Evolutionary conservation across 2,329 filamentous ascomycete species (phyloP).

Genomic region (Dactylellina leptospora): DNA sequence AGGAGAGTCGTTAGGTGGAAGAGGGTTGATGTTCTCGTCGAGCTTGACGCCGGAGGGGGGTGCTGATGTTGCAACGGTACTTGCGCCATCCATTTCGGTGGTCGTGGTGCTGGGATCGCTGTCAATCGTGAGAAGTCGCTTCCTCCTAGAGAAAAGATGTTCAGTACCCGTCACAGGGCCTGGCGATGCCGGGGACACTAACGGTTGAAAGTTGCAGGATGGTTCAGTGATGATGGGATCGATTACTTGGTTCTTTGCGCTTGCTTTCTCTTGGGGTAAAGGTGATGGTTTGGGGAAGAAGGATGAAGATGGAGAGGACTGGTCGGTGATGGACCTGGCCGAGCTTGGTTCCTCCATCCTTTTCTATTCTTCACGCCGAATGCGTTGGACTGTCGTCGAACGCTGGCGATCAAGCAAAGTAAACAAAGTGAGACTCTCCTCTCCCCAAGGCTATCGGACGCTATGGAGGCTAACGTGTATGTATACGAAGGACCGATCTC

Average conservation of each 20-base stretch:
- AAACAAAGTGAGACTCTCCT: too few species aligned
- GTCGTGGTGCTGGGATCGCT: conserved; percentile 9
- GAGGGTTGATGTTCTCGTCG: conserved; percentile 6
- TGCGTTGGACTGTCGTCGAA: background rate
- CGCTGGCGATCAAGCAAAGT: background rate
- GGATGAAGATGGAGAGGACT: background rate
- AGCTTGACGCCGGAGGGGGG: conserved; percentile 13
- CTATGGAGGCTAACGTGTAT: too few species aligned
- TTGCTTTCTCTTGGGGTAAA: background rate
- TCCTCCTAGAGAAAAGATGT: background rate
- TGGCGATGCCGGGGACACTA: background rate
- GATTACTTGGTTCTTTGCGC: background rate
- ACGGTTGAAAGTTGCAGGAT: background rate
- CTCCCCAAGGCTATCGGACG: too few species aligned
- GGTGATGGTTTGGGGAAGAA: background rate
- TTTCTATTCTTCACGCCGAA: too few species aligned
- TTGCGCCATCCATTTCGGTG: conserved; percentile 34
- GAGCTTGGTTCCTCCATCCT: background rate
- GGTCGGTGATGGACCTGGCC: background rate
- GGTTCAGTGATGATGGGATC: conserved; percentile 5
- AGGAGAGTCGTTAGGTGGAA: background rate
- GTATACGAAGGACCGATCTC: too few species aligned
- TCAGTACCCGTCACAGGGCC: conserved; percentile 7
- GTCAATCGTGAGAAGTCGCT: conserved; percentile 17
- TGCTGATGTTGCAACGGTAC: conserved; percentile 27